These are phyloP conservation scores for Termitomyces sp. DNA, from an alignment of 768 basidiomycete genomes.

Conservation along the genomic window DNA sequence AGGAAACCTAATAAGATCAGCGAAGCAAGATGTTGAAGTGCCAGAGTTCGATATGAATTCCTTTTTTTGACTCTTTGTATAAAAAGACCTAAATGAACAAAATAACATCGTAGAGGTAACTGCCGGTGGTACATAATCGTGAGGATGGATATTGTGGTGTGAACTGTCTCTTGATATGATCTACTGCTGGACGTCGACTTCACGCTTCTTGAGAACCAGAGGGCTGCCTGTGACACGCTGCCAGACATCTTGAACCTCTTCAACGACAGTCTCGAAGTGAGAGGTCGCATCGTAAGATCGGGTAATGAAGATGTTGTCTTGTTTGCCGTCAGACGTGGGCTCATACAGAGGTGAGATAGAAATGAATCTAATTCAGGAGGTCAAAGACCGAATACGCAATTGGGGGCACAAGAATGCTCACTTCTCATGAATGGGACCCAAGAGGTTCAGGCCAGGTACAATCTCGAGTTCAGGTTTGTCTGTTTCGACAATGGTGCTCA, in stretches of 20 bases:
- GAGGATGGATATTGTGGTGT: background rate
- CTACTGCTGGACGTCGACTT: slow-evolving; percentile 58
- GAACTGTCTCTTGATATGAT: slow-evolving; percentile 3
- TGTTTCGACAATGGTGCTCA: slow-evolving; percentile 98
- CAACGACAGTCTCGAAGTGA: slow-evolving; percentile 98
- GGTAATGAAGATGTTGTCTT: slow-evolving; percentile 95
- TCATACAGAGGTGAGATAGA: slow-evolving; percentile 85
- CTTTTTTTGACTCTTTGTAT: slow-evolving; percentile 47
- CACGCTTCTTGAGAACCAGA: slow-evolving; percentile 86
- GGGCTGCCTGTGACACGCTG: slow-evolving; percentile 76
- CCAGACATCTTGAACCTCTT: slow-evolving; percentile 97
- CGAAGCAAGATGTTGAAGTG: slow-evolving; percentile 81
- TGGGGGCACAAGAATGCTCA: slow-evolving; percentile 33
- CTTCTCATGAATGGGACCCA: slow-evolving; percentile 95
- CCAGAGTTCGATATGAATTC: slow-evolving; percentile 87
- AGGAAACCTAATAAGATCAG: slow-evolving; percentile 86
- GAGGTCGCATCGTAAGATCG: slow-evolving; percentile 98
- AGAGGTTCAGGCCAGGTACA: slow-evolving; percentile 83
- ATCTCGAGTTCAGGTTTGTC: slow-evolving; percentile 90
- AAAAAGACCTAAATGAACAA: background rate
- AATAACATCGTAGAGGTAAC: slow-evolving; percentile 9
- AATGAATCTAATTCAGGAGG: slow-evolving; percentile 65
- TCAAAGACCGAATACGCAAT: background rate
- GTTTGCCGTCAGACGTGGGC: slow-evolving; percentile 75
- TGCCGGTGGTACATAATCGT: background rate